Base-by-base conservation (phyloP, 2,329 filamentous ascomycete species). In the Daldinia sp. region DNA sequence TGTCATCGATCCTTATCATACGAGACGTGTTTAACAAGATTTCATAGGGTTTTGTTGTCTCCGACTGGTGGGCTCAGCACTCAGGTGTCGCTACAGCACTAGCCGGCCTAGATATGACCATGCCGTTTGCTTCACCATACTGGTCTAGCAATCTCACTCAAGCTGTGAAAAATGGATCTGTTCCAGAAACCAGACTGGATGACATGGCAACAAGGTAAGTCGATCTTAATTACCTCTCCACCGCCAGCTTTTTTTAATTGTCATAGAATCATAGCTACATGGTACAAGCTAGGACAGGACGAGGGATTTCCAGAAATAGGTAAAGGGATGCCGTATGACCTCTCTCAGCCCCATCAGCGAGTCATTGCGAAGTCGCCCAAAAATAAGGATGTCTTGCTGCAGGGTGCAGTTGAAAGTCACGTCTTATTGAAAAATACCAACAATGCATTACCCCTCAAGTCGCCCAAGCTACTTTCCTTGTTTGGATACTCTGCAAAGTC, bases 101-200 rank as follows among this genome's bases (percentile, higher is more conserved):
- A 62, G 88, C 90, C 2, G 92, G 92, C 30, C 77, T 94, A 30
- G 91, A 93, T 75, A 89, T 93, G 86, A 86, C 85, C 10, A 93
- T 93, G 91, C 90, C 90, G 0, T 79, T 69, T 7, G 79, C 75
- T 0, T 74, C 74, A 3, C 55, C 67, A 0, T 81, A 79, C 60
- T 88, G 84, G 84, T 79, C 81, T 12, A 69, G 76, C 3, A 91
- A 92, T 15, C 82, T 92, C 0, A 81, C 83, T 0, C 75, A 83
- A 3, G 87, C 89, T 0, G 86, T 93, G 15, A 81, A 82, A 15
- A 90, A 91, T 69, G 89, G 89, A 1, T 85, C 85, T 0, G 79
- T 92, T 0, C 79, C 87, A 0, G 81, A 86, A 63, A 79, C 81
- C 0, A 83, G 89, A 5, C 59, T 92, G 0, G 83, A 87, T 50